Base-by-base conservation (phyloP, 176 grass and related monocot species). In the Lolium multiflorum region DNA sequence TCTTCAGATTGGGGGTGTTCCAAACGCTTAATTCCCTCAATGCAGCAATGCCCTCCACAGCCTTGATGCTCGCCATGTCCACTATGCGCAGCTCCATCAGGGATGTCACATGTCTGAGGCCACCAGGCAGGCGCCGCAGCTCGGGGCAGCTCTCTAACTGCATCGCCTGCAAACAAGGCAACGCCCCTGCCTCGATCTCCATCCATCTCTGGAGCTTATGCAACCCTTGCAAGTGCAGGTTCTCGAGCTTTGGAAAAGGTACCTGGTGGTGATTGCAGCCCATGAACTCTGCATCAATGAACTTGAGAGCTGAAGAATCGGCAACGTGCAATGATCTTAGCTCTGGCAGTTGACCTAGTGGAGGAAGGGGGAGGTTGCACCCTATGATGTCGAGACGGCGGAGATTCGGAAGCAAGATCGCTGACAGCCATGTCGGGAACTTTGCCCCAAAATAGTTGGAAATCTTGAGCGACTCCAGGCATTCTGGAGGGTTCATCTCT, bases 61-160 rank as follows among this genome's bases (percentile, higher is more conserved):
- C 76, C 61, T 86, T 46, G 11, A 97, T 88, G 75, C 47, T 91
- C 10, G 80, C 48, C 78, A 91, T 92, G 62, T 94, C 95, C 35
- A 92, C 69, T 64, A 95, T 86, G 62, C 74, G 82, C 39, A 94
- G 80, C 15, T 91, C 87, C 21, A 72, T 78, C 43, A 97, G 75
- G 51, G 75, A 72, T 59, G 87, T 84, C 4, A 80, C 82, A 41
- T 89, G 78, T 46, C 47, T 72, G 24, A 97, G 85, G 48, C 95
- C 84, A 77, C 71, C 52, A 54, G 95, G 90, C 15, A 97, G 88
- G 46, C 63, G 72, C 43, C 15, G 84, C 68, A 97, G 69, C 75
- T 91, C 47, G 25, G 89, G 84, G 31, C 95, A 97, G 60, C 87
- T 94, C 79, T 93, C 89, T 24, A 97, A 76, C 83, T 97, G 92